Base-by-base conservation (phyloP, 2,329 filamentous ascomycete genomes). In the Endocalyx cinctus region DNA sequence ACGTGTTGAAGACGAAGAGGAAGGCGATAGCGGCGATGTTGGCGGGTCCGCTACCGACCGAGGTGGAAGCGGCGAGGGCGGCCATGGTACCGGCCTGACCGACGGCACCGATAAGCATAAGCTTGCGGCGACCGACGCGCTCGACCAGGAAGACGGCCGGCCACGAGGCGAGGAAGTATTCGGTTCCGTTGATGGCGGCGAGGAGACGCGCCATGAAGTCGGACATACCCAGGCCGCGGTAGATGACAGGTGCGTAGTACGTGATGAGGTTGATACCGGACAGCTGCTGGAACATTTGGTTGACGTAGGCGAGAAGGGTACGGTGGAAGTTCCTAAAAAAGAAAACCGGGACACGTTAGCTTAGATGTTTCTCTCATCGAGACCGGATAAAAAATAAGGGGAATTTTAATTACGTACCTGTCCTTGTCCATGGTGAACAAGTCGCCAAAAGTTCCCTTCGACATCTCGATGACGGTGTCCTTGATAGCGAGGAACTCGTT, bases 61-160 rank as follows among this genome's bases (percentile, higher is more conserved):
- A 58, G 34, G 62, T 60, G 10, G 58, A 63, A 20, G 68, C 66
- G 0, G 70, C 65, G 23, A 78, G 63, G 23, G 86, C 68, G 3
- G 78, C 72, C 82, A 87, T 86, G 32, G 74, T 77, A 2, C 70
- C 52, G 23, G 76, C 77, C 64, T 81, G 79, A 0, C 78, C 78
- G 3, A 67, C 63, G 0, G 77, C 74, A 33, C 82, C 82, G 42
- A 85, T 75, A 13, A 87, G 60, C 80, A 88, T 87, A 39, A 87
- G 70, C 50, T 75, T 74, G 13, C 83, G 72, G 17, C 84, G 77
- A 10, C 81, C 81, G 4, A 81, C 74, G 2, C 74, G 70, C 55
- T 84, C 79, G 23, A 83, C 77, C 17, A 82, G 66, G 54, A 79
- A 78, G 14, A 73, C 66, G 2, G 69, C 64, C 1, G 69, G 67